Evolutionary conservation across 2,329 filamentous ascomycete species (phyloP).

Genomic region (Fusarium keratoplasticum): DNA sequence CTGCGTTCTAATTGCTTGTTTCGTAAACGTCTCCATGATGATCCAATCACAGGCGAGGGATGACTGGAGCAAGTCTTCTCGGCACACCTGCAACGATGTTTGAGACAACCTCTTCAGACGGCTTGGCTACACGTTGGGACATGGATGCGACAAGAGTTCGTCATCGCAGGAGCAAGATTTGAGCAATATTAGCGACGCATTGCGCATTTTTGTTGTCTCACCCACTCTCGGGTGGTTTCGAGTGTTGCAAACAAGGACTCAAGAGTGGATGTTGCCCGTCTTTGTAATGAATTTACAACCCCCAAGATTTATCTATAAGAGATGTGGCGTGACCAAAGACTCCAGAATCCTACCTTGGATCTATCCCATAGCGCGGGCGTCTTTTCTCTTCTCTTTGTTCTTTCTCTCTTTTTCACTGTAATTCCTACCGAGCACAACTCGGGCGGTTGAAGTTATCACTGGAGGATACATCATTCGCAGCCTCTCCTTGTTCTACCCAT

Average conservation of each 20-base stretch:
- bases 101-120: conserved; percentile 3
- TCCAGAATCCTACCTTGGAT: neutral
- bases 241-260: neutral
- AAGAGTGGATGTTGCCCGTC: neutral
- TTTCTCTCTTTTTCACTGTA: neutral
- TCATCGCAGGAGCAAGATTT: neutral
- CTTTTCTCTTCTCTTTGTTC: neutral
- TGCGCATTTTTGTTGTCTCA: neutral
- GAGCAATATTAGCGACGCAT: neutral
- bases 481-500: neutral
- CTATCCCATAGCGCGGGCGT: neutral
- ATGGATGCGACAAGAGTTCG: neutral
- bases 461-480: neutral
- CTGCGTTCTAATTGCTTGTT: neutral
- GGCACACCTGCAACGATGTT: neutral
- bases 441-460: neutral
- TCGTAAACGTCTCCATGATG: neutral
- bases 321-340: neutral
- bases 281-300: neutral
- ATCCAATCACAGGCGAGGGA: neutral
- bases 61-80: neutral
- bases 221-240: neutral
- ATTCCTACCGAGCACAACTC: conserved; percentile 17
- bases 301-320: neutral
- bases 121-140: neutral